Percentiles rank a stretch among this genome's conserved stretches.
phyloP scores from a whole-genome alignment of 2,329 filamentous ascomycete species.

The Capronia coronata region DNA sequence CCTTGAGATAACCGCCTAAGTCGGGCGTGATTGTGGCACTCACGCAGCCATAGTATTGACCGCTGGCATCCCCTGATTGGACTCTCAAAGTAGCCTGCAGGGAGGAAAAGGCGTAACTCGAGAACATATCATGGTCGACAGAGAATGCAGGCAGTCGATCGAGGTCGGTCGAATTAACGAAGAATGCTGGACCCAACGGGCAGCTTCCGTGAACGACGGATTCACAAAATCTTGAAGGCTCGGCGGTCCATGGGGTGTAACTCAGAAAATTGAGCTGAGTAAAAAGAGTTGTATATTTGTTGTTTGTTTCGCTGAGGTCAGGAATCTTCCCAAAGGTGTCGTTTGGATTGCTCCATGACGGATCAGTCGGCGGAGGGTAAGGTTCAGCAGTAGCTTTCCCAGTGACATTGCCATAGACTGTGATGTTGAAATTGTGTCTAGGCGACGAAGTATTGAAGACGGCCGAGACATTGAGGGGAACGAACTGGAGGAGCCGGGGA shows the following conservation, averaged over 20 bases:
- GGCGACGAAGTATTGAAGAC: conserved; percentile 58
- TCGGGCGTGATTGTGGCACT: conserved; percentile 78
- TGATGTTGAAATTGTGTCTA: conserved; percentile 64
- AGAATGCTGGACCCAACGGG: conserved; percentile 69
- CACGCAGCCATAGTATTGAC: conserved; percentile 68
- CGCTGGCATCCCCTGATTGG: conserved; percentile 62
- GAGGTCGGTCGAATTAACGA: conserved; percentile 48
- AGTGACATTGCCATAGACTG: conserved; percentile 84
- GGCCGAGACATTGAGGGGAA: conserved; percentile 67
- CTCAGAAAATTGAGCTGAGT: conserved; percentile 66
- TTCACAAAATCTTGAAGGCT: conserved; percentile 59
- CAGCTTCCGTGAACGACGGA: conserved; percentile 54
- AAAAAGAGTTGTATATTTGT: conserved; percentile 66
- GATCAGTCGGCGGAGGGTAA: conserved; percentile 55
- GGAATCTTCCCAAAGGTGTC: conserved; percentile 70
- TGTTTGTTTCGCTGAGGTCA: conserved; percentile 51
- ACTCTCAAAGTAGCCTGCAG: conserved; percentile 68
- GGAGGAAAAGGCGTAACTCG: conserved; percentile 81
- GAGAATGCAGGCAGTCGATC: conserved; percentile 62
- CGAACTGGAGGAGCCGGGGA: conserved; percentile 67
- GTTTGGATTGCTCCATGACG: conserved; percentile 57
- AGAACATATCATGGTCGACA: conserved; percentile 65
- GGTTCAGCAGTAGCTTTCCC: conserved; percentile 56
- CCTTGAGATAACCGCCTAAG: conserved; percentile 62
- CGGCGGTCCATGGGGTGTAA: conserved; percentile 60